These are phyloP conservation scores for Brassica balearica DNA, from an alignment of 441 rosid species.

Conservation along the genomic window DNA sequence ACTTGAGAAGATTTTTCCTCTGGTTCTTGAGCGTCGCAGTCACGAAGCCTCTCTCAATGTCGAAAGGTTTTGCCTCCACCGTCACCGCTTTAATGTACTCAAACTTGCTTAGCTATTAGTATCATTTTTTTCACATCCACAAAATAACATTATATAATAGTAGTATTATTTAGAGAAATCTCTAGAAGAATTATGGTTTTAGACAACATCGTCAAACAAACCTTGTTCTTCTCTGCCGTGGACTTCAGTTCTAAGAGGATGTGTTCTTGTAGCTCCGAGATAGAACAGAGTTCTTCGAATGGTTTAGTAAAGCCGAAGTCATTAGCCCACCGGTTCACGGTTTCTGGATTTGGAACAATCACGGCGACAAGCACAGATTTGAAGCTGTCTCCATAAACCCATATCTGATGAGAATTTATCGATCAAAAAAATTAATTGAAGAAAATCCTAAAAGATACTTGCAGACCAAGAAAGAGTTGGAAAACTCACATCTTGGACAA, in stretches of 20 bases:
- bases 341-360: constrained; percentile 68
- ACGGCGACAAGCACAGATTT: constrained; percentile 89
- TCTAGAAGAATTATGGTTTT: not conserved
- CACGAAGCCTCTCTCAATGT: constrained; percentile 85
- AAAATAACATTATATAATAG: not conserved
- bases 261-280: constrained; percentile 59
- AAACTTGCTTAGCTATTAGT: constrained; percentile 72
- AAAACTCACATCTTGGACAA: constrained; percentile 73
- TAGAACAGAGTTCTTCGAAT: constrained; percentile 69
- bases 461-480: constrained; percentile 10
- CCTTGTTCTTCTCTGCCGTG: constrained; percentile 76
- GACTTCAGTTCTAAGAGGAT: constrained; percentile 67
- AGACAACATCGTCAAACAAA: constrained; percentile 3
- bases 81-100: constrained; percentile 74
- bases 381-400: constrained; percentile 91
- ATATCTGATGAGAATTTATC: constrained; percentile 54
- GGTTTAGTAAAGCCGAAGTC: constrained; percentile 53
- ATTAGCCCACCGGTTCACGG: constrained; percentile 69
- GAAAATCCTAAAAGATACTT: constrained; percentile 18
- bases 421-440: not conserved
- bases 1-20: constrained; percentile 69
- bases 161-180: not conserved
- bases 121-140: not conserved
- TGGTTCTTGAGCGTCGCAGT: constrained; percentile 95
- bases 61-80: constrained; percentile 66